A percentile compares a stretch with the other conserved stretches of the same genome.
These are phyloP conservation scores for Schizosaccharomyces osmophilus DNA, from an alignment of 805 yeast genomes.

Conservation along the genomic window DNA sequence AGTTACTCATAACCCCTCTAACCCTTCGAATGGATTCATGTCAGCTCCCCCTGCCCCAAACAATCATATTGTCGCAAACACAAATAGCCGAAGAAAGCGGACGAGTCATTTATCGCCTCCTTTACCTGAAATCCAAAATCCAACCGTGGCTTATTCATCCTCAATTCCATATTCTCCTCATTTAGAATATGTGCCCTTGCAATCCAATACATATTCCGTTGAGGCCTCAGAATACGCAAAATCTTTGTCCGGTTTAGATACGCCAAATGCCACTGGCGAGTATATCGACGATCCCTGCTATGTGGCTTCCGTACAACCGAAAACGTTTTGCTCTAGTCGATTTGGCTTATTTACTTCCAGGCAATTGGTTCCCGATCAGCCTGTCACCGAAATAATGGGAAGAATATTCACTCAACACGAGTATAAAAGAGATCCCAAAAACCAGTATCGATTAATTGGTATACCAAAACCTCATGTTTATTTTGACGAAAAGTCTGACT, in stretches of 20 bases:
- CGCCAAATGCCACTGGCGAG: slow-evolving; percentile 2
- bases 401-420: slow-evolving; percentile 41
- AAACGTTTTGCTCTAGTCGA: slow-evolving; percentile 31
- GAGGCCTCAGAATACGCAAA: not conserved
- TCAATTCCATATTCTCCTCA: not conserved
- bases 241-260: not conserved
- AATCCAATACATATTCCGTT: not conserved
- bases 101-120: no score
- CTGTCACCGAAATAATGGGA: slow-evolving; percentile 43
- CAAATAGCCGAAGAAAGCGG: no score
- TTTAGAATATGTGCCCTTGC: not conserved
- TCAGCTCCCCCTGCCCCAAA: no score
- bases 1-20: no score
- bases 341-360: slow-evolving; percentile 30
- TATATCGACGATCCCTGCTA: slow-evolving; percentile 17
- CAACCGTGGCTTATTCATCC: no score
- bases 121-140: no score
- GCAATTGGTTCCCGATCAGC: slow-evolving; percentile 20
- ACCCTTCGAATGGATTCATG: no score
- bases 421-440: slow-evolving; percentile 39
- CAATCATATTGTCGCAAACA: no score
- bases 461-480: slow-evolving; percentile 36
- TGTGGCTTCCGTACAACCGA: not conserved
- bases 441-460: slow-evolving; percentile 58
- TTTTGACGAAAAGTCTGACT: slow-evolving; percentile 31